Evolutionary conservation across 768 basidiomycete genomes (phyloP).

Genomic region (Pholiota molesta): DNA sequence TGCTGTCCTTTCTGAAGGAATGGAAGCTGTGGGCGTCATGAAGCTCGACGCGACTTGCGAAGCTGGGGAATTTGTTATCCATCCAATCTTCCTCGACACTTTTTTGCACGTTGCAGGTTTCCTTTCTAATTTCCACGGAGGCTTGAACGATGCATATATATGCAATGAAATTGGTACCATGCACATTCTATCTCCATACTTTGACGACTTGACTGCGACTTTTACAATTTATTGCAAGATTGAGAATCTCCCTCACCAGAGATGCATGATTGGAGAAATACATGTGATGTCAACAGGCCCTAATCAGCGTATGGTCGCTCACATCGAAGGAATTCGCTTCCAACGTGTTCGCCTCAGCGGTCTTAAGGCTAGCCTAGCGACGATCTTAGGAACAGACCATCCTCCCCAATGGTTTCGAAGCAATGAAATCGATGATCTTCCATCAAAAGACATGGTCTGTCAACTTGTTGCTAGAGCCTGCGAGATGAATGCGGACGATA

Average conservation of each 20-base stretch:
- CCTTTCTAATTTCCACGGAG: conserved; percentile 60
- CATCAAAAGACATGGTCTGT: conserved; percentile 30
- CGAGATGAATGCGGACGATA: conserved; percentile 34
- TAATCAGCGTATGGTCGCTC: conserved; percentile 51
- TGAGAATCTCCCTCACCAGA: conserved; percentile 44
- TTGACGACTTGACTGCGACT: conserved; percentile 39
- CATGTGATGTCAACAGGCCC: conserved; percentile 45
- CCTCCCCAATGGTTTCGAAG: not conserved
- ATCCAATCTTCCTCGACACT: conserved; percentile 67
- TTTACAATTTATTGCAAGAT: conserved; percentile 59
- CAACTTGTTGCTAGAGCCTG: conserved; percentile 45
- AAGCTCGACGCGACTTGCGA: conserved; percentile 38
- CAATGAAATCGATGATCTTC: not conserved
- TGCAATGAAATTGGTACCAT: conserved; percentile 58
- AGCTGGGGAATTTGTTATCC: conserved; percentile 39
- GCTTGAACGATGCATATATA: conserved; percentile 58
- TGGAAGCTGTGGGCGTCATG: conserved; percentile 56
- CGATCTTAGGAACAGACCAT: conserved; percentile 27
- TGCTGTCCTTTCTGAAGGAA: conserved; percentile 46
- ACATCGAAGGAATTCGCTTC: conserved; percentile 60
- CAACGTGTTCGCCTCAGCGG: conserved; percentile 53
- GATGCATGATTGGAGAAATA: conserved; percentile 52
- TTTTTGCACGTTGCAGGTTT: conserved; percentile 74
- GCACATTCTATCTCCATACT: conserved; percentile 42
- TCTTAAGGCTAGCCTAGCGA: conserved; percentile 48